phyloP scores from a whole-genome alignment of 768 basidiomycete species.

The Macrolepiota fuliginosa region DNA sequence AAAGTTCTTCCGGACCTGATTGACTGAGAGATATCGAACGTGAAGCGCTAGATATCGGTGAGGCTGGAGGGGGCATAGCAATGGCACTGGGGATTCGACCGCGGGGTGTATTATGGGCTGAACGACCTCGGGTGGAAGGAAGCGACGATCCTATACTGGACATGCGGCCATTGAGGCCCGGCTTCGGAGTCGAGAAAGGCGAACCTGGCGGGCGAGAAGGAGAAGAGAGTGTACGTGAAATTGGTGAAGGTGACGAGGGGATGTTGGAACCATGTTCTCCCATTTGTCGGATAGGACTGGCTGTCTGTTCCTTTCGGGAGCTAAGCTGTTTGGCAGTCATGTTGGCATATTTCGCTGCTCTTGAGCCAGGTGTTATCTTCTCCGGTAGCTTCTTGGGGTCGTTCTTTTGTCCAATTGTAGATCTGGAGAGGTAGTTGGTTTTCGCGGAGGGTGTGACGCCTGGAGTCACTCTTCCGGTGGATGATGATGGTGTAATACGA shows the following conservation, averaged over 20 bases:
- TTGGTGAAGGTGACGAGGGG: slow-evolving; percentile 29
- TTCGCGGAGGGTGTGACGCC: slow-evolving; percentile 36
- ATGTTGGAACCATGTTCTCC: slow-evolving; percentile 24
- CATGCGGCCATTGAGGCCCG: slow-evolving; percentile 34
- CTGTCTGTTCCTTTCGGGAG: slow-evolving; percentile 31
- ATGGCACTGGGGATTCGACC: slow-evolving; percentile 68
- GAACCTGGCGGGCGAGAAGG: slow-evolving; percentile 52
- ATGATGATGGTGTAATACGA: slow-evolving; percentile 46
- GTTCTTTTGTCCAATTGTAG: slow-evolving; percentile 27
- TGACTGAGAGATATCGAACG: slow-evolving; percentile 26
- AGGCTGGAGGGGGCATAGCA: slow-evolving; percentile 80
- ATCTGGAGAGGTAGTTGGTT: slow-evolving; percentile 28
- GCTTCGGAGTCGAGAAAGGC: slow-evolving; percentile 69
- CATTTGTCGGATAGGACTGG: slow-evolving; percentile 10
- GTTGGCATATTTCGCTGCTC: slow-evolving; percentile 80
- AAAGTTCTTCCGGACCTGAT: slow-evolving; percentile 20
- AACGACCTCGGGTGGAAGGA: slow-evolving; percentile 31
- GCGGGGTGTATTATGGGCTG: slow-evolving; percentile 56
- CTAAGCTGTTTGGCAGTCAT: slow-evolving; percentile 83
- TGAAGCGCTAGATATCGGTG: slow-evolving; percentile 36
- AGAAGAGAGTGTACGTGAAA: slow-evolving; percentile 34
- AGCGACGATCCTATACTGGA: slow-evolving; percentile 29
- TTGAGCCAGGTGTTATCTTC: slow-evolving; percentile 75
- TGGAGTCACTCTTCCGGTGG: slow-evolving; percentile 35
- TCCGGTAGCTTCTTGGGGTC: slow-evolving; percentile 30